Percentiles rank a stretch among this genome's conserved stretches.
phyloP scores from a whole-genome alignment of 768 basidiomycete genomes.

The Ephemerocybe angulata region DNA sequence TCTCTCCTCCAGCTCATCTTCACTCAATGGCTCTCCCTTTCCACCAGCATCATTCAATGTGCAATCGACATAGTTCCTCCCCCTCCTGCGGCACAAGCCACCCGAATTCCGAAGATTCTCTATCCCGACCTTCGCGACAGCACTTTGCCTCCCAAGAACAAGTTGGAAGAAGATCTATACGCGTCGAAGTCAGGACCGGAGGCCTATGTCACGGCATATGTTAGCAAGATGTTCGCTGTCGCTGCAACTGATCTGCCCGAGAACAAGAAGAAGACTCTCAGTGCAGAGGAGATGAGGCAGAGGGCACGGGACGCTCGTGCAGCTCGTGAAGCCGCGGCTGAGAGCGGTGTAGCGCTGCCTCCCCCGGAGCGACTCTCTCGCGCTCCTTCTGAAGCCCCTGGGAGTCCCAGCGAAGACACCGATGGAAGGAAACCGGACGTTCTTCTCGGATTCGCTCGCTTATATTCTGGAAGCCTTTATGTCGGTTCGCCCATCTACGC shows the following conservation, averaged over 20 bases:
- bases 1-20: constrained; percentile 83
- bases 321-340: constrained; percentile 25
- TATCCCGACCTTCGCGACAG: constrained; percentile 72
- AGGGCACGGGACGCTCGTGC: constrained; percentile 55
- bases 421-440: constrained; percentile 49
- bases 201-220: constrained; percentile 75
- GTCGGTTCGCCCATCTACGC: constrained; percentile 63
- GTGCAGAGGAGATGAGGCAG: constrained; percentile 79
- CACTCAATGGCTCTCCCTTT: constrained; percentile 94
- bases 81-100: constrained; percentile 75
- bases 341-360: constrained; percentile 10
- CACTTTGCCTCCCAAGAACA: constrained; percentile 61
- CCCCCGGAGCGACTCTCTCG: constrained; percentile 6
- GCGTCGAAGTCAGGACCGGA: constrained; percentile 54
- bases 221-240: constrained; percentile 99
- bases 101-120: constrained; percentile 87
- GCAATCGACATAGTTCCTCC: constrained; percentile 93
- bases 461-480: constrained; percentile 85
- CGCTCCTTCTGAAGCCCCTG: background rate
- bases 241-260: constrained; percentile 78
- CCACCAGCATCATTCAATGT: constrained; percentile 87
- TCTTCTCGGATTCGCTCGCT: constrained; percentile 86
- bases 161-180: constrained; percentile 82
- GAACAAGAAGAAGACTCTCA: constrained; percentile 70
- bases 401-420: constrained; percentile 6